These are phyloP conservation scores for Pueraria montana DNA, from an alignment of 306 rosid species.

Conservation along the genomic window DNA sequence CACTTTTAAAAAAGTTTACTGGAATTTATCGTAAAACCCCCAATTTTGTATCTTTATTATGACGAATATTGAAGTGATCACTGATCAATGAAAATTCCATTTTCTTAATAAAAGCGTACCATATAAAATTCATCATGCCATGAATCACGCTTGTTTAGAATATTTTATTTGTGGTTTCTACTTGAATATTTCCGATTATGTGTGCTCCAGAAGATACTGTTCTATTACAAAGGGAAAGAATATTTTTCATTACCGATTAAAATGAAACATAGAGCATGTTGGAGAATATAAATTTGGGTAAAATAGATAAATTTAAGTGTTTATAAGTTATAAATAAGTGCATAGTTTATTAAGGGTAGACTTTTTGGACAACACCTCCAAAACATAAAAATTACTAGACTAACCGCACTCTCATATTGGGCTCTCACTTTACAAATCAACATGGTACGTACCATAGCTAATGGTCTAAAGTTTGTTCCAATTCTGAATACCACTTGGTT, in stretches of 20 bases:
- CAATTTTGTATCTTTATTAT: neutral
- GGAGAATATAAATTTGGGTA: too few species aligned
- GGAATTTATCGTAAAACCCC: neutral
- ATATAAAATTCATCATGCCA: neutral
- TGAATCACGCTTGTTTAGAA: neutral
- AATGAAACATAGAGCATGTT: neutral
- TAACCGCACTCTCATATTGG: too few species aligned
- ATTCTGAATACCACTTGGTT: too few species aligned
- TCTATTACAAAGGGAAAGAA: neutral
- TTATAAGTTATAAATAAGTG: neutral
- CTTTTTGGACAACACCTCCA: neutral
- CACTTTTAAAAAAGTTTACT: neutral
- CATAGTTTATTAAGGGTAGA: neutral
- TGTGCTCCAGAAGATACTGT: neutral
- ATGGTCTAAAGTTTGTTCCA: too few species aligned
- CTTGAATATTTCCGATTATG: neutral
- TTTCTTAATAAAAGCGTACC: neutral
- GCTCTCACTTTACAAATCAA: too few species aligned
- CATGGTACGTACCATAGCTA: too few species aligned
- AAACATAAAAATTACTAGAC: neutral
- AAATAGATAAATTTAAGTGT: too few species aligned
- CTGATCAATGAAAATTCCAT: neutral
- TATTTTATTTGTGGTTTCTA: neutral
- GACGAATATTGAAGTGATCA: neutral
- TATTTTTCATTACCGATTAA: neutral